phyloP scores from a whole-genome alignment of 1,139 yeast species.

The Hyphopichia burtonii region DNA sequence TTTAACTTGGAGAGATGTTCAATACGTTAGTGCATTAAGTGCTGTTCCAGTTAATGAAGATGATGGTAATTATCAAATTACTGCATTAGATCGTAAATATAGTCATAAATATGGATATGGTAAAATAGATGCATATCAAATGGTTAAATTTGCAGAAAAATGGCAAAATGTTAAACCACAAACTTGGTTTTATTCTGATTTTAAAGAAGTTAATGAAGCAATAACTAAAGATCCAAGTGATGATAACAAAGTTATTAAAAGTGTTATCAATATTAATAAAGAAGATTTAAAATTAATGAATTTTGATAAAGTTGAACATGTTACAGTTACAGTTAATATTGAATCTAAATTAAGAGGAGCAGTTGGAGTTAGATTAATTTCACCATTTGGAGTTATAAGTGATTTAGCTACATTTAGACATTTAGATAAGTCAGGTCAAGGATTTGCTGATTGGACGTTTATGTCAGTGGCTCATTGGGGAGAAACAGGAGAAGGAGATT shows the following conservation, averaged over 20 bases:
- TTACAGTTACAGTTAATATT: constrained; percentile 76
- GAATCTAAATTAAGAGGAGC: constrained; percentile 67
- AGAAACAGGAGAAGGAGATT: constrained; percentile 75
- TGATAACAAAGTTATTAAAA: constrained; percentile 30
- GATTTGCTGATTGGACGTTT: constrained; percentile 84
- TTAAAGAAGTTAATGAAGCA: constrained; percentile 27
- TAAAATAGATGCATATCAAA: constrained; percentile 75
- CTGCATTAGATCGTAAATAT: constrained; percentile 62
- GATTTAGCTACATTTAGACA: constrained; percentile 72
- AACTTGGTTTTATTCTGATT: constrained; percentile 68
- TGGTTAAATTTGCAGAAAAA: constrained; percentile 71
- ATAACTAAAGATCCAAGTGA: constrained; percentile 17
- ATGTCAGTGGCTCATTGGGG: constrained; percentile 99
- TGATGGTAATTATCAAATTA: constrained; percentile 69
- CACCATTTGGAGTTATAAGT: constrained; percentile 77
- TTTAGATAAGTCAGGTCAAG: constrained; percentile 54
- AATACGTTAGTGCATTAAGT: constrained; percentile 72
- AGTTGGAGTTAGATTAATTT: constrained; percentile 60
- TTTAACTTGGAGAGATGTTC: constrained; percentile 95
- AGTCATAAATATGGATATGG: constrained; percentile 94
- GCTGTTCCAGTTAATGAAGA: constrained; percentile 67
- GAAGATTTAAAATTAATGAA: constrained; percentile 56
- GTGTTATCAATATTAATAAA: constrained; percentile 47
- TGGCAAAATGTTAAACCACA: constrained; percentile 92
- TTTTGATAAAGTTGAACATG: constrained; percentile 77